phyloP scores from a whole-genome alignment of 495 filamentous ascomycete genomes.

The Chaetomium tenue region DNA sequence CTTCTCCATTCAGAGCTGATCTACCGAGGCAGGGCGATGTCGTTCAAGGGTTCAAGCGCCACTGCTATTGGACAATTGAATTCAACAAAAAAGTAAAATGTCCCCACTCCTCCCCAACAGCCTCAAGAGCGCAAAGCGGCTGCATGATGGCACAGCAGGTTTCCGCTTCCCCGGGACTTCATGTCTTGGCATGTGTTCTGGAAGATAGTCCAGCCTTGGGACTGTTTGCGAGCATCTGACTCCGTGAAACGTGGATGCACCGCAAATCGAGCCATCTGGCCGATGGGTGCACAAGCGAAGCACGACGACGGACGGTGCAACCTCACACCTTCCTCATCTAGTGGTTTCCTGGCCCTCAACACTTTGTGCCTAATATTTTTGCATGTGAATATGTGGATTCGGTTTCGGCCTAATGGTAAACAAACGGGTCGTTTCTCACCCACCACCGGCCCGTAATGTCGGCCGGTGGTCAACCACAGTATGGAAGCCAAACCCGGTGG shows the following conservation, averaged over 20 bases:
- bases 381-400: not conserved
- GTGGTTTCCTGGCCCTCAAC: not conserved
- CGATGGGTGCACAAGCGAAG: not conserved
- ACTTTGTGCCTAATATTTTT: not conserved
- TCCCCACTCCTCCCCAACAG: slow-evolving; percentile 31
- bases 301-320: not conserved
- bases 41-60: not conserved
- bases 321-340: slow-evolving; percentile 5
- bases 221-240: not conserved
- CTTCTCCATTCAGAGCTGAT: slow-evolving; percentile 8
- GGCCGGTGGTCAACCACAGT: not conserved
- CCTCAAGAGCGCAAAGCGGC: slow-evolving; percentile 11
- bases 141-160: slow-evolving; percentile 23
- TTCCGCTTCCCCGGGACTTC: slow-evolving; percentile 22
- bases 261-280: not conserved
- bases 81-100: slow-evolving; percentile 22
- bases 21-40: slow-evolving; percentile 20
- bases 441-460: not conserved
- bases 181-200: slow-evolving; percentile 20
- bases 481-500: not conserved
- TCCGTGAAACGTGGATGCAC: not conserved
- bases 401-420: not conserved
- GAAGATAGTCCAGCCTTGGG: not conserved
- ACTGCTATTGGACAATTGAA: slow-evolving; percentile 22
- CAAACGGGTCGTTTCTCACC: too few species aligned